Evolutionary conservation across 2,329 filamentous ascomycete species (phyloP).

Genomic region (Trichoderma sp.): DNA sequence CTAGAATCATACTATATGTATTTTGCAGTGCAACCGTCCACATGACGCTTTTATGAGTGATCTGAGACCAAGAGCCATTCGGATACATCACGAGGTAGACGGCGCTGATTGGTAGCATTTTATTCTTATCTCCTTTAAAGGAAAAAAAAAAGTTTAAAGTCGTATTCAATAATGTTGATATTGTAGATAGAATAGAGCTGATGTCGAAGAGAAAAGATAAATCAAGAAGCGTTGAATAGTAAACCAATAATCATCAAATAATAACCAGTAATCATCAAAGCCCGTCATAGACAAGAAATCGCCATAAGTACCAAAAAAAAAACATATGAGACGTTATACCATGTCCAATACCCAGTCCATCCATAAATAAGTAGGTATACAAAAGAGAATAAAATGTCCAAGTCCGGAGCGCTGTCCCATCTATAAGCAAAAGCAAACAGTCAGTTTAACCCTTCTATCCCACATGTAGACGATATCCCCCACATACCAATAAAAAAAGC

Average conservation of each 20-base stretch:
- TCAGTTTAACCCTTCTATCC: neutral
- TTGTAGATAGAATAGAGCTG: neutral
- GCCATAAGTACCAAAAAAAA: neutral
- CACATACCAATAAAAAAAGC: neutral
- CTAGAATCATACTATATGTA: neutral
- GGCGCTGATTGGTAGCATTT: neutral
- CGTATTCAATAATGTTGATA: neutral
- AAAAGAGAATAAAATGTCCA: neutral
- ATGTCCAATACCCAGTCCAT: neutral
- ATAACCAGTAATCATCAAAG: neutral
- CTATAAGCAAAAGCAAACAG: constrained; percentile 1
- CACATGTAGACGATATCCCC: neutral
- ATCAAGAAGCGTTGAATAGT: neutral
- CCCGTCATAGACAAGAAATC: neutral
- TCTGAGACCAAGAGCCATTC: constrained; percentile 8
- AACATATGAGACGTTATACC: neutral
- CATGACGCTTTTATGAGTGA: neutral
- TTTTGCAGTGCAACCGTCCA: neutral
- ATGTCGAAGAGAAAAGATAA: neutral
- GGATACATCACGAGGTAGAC: constrained; percentile 8
- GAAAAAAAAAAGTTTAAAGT: neutral
- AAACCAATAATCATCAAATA: neutral
- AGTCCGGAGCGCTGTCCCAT: neutral
- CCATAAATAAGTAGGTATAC: neutral
- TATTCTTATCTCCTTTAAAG: neutral